phyloP scores from a whole-genome alignment of 306 rosid genomes.

The Abrus pulchellus region DNA sequence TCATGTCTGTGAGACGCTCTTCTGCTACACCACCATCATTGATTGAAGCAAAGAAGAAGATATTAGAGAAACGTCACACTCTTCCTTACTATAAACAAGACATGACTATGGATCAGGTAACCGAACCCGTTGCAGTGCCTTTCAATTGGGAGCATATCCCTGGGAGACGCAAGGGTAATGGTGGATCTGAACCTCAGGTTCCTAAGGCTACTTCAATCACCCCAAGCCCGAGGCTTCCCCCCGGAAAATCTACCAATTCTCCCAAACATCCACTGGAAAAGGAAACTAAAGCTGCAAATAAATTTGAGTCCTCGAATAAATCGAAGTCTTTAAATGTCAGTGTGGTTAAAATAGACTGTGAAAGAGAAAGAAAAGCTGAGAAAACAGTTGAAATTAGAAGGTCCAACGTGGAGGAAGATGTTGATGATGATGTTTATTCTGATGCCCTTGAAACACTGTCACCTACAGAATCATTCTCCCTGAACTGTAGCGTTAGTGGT shows the following conservation, averaged over 20 bases:
- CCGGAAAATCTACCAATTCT: conserved; percentile 57
- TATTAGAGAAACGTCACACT: conserved; percentile 56
- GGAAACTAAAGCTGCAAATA: conserved; percentile 51
- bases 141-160: conserved; percentile 95
- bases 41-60: conserved; percentile 55
- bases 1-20: conserved; percentile 86
- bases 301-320: conserved; percentile 37
- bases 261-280: conserved; percentile 47
- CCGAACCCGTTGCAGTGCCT: conserved; percentile 88
- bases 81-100: conserved; percentile 61
- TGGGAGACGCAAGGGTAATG: conserved; percentile 71
- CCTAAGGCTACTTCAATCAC: conserved; percentile 50
- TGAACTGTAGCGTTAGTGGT: conserved; percentile 80
- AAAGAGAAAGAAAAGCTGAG: conserved; percentile 49
- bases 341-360: conserved; percentile 44
- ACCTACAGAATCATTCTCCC: conserved; percentile 67
- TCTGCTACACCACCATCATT: conserved; percentile 60
- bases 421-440: conserved; percentile 60
- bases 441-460: conserved; percentile 78
- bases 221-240: conserved; percentile 78
- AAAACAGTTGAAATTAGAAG: conserved; percentile 48
- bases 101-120: conserved; percentile 61
- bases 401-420: conserved; percentile 45
- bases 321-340: conserved; percentile 50
- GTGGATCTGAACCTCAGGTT: conserved; percentile 53